Conservation (phyloP, 1,284 basidiomycete species). For the Leccinum huronense region DNA sequence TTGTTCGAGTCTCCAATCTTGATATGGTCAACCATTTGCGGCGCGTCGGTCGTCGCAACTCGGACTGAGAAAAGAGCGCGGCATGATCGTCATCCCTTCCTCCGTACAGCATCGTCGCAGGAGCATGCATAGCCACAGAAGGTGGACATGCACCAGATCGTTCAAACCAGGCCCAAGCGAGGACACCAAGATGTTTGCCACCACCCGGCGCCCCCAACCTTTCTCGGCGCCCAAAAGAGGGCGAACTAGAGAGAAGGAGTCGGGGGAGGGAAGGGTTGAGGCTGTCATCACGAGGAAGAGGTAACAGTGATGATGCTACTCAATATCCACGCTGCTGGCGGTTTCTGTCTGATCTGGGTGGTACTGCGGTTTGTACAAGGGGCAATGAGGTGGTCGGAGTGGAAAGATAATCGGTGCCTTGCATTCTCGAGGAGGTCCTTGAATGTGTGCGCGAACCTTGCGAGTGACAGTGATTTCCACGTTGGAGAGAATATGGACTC, state of each 20-base stretch:
- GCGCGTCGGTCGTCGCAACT: background rate
- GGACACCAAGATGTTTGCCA: conserved; percentile 5
- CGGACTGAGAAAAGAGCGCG: conserved; percentile 1
- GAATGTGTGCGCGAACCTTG: background rate
- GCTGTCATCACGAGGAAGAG: background rate
- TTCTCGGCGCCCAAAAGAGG: conserved; percentile 19
- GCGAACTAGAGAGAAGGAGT: conserved; percentile 17
- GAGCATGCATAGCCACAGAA: background rate
- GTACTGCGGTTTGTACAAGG: conserved; percentile 1
- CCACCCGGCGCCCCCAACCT: conserved; percentile 7
- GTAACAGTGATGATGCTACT: background rate
- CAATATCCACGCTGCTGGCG: background rate
- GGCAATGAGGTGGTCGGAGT: background rate
- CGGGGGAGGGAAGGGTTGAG: background rate
- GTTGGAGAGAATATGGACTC: background rate
- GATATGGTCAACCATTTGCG: background rate
- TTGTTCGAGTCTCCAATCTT: conserved; percentile 2
- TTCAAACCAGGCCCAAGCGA: conserved; percentile 1
- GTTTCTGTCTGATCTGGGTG: conserved; percentile 6
- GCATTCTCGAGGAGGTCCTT: background rate
- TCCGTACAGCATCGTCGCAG: conserved; percentile 6
- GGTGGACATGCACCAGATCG: background rate
- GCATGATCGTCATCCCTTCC: conserved; percentile 4
- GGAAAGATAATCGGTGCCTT: conserved; percentile 1
- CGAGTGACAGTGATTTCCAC: background rate